These are phyloP conservation scores for Debaryomyces sp. DNA, from an alignment of 1,139 yeast species.

Conservation along the genomic window DNA sequence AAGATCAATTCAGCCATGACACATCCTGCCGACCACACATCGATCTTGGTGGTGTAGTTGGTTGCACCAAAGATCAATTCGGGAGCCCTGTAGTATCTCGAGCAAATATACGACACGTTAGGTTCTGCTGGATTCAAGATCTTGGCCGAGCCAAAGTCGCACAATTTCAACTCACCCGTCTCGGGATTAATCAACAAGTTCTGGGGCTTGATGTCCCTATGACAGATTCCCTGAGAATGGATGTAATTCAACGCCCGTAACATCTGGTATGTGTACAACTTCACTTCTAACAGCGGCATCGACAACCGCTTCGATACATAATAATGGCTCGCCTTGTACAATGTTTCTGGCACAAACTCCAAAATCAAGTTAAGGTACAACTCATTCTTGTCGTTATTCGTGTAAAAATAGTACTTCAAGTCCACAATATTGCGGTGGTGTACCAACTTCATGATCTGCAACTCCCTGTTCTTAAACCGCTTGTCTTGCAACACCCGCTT, in stretches of 20 bases:
- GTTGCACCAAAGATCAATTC: conserved; percentile 91
- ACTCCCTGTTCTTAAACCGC: conserved; percentile 93
- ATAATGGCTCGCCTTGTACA: conserved; percentile 83
- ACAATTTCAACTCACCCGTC: conserved; percentile 80
- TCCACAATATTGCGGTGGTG: conserved; percentile 88
- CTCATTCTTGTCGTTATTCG: conserved; percentile 77
- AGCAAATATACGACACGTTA: conserved; percentile 93
- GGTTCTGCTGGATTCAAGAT: conserved; percentile 88
- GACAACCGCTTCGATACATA: conserved; percentile 75
- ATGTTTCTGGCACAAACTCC: conserved; percentile 93
- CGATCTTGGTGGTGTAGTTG: conserved; percentile 94
- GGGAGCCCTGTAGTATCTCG: conserved; percentile 95
- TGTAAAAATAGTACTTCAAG: conserved; percentile 85
- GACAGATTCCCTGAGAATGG: conserved; percentile 91
- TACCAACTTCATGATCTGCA: conserved; percentile 91
- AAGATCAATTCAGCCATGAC: conserved; percentile 95
- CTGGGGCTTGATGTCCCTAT: conserved; percentile 96
- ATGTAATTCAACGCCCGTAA: conserved; percentile 89
- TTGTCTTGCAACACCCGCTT: conserved; percentile 94
- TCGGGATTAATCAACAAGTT: conserved; percentile 87
- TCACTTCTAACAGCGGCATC: conserved; percentile 91
- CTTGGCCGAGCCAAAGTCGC: conserved; percentile 99
- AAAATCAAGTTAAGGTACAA: conserved; percentile 83
- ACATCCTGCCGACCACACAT: conserved; percentile 97
- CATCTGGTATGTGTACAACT: conserved; percentile 88